phyloP scores from a whole-genome alignment of 441 rosid genomes.

The Manihot esculenta region DNA sequence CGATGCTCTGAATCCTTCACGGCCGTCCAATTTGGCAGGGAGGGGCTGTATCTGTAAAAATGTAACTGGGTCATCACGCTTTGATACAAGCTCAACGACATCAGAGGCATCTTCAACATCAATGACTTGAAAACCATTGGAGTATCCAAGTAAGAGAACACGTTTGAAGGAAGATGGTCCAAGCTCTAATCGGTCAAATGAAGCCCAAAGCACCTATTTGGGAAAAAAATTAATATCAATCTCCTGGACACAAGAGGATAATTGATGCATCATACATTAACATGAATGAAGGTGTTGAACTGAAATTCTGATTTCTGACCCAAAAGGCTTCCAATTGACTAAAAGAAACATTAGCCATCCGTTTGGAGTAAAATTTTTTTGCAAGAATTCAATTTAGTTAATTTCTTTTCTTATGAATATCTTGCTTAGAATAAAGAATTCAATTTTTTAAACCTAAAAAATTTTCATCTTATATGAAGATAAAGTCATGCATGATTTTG shows the following conservation, averaged over 20 bases:
- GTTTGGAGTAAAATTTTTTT: no score
- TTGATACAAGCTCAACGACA: conserved; percentile 76
- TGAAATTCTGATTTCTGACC: background rate
- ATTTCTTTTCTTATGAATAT: no score
- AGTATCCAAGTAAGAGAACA: conserved; percentile 84
- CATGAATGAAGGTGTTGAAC: background rate
- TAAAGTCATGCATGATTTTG: no score
- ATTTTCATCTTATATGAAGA: no score
- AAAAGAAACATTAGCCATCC: no score
- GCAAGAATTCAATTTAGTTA: no score
- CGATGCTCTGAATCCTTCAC: conserved; percentile 73
- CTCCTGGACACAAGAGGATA: conserved; percentile 5
- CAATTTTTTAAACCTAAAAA: no score
- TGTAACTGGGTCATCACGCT: conserved; percentile 80
- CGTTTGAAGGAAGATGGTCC: conserved; percentile 54
- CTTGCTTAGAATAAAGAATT: no score
- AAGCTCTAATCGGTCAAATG: conserved; percentile 80
- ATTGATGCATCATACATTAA: background rate
- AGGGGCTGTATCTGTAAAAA: conserved; percentile 88
- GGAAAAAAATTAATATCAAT: conserved; percentile 23
- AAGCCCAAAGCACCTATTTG: conserved; percentile 87
- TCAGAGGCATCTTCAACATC: conserved; percentile 80
- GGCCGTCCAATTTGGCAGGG: conserved; percentile 56
- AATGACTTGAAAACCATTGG: conserved; percentile 95
- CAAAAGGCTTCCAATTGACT: background rate